Base-by-base conservation (phyloP, 371 early-diverging fungal genomes). In the Mucor sp. region DNA sequence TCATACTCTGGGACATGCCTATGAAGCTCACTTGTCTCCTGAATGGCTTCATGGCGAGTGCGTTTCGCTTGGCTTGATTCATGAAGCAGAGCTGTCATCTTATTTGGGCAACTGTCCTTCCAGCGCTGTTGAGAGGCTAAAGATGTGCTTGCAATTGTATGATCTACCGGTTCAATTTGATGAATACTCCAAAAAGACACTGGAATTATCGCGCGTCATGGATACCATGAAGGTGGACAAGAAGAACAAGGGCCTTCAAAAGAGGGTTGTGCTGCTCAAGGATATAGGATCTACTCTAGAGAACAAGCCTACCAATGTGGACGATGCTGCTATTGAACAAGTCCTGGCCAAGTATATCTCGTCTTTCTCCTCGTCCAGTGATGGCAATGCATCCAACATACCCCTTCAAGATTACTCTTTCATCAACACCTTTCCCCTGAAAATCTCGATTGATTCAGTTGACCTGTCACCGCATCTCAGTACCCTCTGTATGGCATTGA, bases 11-110 rank as follows among this genome's bases (percentile, higher is more conserved):
- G 98, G 98, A 15, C 98, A 97, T 67, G 98, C 95, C 27, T 89
- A 95, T 60, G 98, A 97, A 77, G 95, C 93, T 21, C 86, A 94
- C 12, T 74, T 95, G 35, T 81, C 93, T 21, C 97, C 97, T n/a
- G 81, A 86, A 28, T 73, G 96, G 74, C 87, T 96, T 27, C 97
- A 97, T 72, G 98, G 98, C 58, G 98, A 97, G 83, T 95, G 96
- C 67, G 92, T 97, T n/a, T 81, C 97, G 3, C 82, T 97, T 12
- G 98, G 98, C 9, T 93, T 96, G 87, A 87, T 95, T 33, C 79
- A 89, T 59, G 98, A 97, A 76, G 92, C 94, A 0, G 95, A 97
- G 72, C 83, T 97, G 37, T 87, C 97, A 1, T 83, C 92, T 32
- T 77, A 84, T 68, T 74, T 94, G 37, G 96, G 96, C 15, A 83